A percentile compares a stretch with the other conserved stretches of the same genome.
Evolutionary conservation across 2,329 filamentous ascomycete genomes (phyloP).

Genomic region (Leptographium wingfieldii): DNA sequence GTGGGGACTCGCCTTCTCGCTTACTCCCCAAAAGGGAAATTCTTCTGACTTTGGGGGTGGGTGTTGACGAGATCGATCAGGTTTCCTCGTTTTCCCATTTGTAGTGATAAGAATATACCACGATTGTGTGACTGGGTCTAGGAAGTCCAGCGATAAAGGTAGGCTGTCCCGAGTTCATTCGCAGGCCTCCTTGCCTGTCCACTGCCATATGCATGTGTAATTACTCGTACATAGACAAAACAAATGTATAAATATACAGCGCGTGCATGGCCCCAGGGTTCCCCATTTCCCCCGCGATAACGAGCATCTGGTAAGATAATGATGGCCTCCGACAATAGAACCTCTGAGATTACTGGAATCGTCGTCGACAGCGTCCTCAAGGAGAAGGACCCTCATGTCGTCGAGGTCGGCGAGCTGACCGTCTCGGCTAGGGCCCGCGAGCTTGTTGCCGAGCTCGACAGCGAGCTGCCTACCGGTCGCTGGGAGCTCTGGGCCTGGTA

Average conservation of each 20-base stretch:
- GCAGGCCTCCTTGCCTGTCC: not conserved
- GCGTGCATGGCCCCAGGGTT: too few species aligned
- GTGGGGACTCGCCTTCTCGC: not conserved
- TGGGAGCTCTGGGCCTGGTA: constrained; percentile 2
- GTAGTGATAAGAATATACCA: too few species aligned
- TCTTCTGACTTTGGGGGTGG: not conserved
- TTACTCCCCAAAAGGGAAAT: not conserved
- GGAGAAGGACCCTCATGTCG: not conserved
- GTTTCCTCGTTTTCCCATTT: too few species aligned
- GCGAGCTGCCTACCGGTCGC: not conserved
- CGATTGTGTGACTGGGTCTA: not conserved
- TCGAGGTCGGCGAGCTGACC: not conserved
- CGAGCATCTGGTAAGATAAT: not conserved
- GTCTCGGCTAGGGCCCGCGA: not conserved
- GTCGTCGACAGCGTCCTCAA: not conserved
- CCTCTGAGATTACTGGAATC: not conserved
- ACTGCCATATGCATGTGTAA: not conserved
- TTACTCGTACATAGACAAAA: too few species aligned
- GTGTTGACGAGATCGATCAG: too few species aligned
- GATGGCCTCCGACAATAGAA: not conserved
- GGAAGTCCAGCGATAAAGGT: too few species aligned
- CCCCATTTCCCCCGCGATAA: not conserved
- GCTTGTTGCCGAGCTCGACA: not conserved
- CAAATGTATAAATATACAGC: not conserved
- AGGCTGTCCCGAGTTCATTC: not conserved